Percentiles rank a stretch among this genome's conserved stretches.
Conservation (phyloP, 345 rosid species). For the Bruguiera parviflora region DNA sequence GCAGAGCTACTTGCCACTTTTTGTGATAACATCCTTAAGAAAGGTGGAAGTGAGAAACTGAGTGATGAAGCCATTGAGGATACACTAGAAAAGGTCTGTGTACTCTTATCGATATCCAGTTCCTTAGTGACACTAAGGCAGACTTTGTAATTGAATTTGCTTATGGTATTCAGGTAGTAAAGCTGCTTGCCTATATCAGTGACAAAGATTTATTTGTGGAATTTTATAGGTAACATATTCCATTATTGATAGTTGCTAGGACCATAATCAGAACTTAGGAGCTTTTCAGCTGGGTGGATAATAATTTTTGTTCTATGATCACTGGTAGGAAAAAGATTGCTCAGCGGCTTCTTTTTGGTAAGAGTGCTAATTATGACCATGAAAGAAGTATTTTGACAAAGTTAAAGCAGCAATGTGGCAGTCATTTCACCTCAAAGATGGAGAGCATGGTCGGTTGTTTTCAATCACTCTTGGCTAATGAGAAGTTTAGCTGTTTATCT, state of each 20-base stretch:
- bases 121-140: background rate
- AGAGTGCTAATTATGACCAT: constrained; percentile 37
- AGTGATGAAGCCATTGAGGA: constrained; percentile 46
- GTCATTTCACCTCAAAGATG: constrained; percentile 58
- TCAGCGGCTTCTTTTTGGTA: constrained; percentile 37
- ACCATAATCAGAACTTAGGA: no score
- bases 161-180: constrained; percentile 21
- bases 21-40: constrained; percentile 41
- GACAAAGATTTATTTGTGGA: constrained; percentile 41
- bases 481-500: background rate
- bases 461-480: background rate
- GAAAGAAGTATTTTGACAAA: constrained; percentile 36
- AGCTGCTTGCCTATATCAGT: constrained; percentile 33
- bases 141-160: constrained; percentile 1
- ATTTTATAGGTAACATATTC: constrained; percentile 25
- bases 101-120: background rate
- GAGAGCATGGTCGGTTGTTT: constrained; percentile 29
- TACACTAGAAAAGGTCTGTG: constrained; percentile 33
- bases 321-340: constrained; percentile 49
- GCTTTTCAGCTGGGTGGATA: background rate
- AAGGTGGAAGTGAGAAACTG: constrained; percentile 36
- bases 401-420: constrained; percentile 53
- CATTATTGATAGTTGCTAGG: no score
- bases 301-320: constrained; percentile 4
- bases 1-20: constrained; percentile 40